Evolutionary conservation across 805 yeast genomes (phyloP).

Genomic region (Suhomyces sp.): DNA sequence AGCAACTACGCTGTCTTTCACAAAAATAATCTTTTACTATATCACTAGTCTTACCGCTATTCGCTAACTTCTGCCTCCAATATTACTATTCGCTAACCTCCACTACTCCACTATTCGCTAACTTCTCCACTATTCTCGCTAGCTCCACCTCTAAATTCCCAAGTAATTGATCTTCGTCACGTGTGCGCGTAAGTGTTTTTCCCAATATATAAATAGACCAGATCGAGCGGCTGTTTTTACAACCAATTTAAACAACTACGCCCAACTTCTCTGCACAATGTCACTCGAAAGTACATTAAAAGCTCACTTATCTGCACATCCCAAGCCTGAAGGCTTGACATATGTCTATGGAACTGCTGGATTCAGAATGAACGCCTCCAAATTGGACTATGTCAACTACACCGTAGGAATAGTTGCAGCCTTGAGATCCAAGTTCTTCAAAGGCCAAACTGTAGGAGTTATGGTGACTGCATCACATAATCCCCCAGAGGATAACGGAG

Average conservation of each 20-base stretch:
- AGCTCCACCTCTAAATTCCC: no score
- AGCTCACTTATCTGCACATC: slow-evolving; percentile 24
- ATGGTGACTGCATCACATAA: slow-evolving; percentile 97
- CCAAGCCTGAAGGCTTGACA: slow-evolving; percentile 39
- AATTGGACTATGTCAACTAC: slow-evolving; percentile 70
- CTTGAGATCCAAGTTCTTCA: slow-evolving; percentile 69
- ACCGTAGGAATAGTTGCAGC: slow-evolving; percentile 80
- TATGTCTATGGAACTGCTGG: slow-evolving; percentile 97
- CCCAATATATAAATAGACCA: background rate
- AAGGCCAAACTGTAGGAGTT: slow-evolving; percentile 78
- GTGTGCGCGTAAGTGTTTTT: no score
- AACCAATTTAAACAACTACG: background rate
- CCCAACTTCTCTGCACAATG: slow-evolving; percentile 1
- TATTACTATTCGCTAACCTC: no score
- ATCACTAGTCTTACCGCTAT: no score
- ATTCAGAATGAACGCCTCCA: slow-evolving; percentile 70
- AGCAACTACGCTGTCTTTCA: no score
- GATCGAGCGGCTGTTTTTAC: background rate
- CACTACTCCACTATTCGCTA: no score
- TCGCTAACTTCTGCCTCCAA: no score
- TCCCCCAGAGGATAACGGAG: slow-evolving; percentile 58
- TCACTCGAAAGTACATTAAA: slow-evolving; percentile 5
- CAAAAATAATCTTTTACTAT: no score
- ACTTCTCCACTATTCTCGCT: no score
- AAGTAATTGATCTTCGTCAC: background rate